phyloP scores from a whole-genome alignment of 345 rosid species.

The Eutrema japonicum region DNA sequence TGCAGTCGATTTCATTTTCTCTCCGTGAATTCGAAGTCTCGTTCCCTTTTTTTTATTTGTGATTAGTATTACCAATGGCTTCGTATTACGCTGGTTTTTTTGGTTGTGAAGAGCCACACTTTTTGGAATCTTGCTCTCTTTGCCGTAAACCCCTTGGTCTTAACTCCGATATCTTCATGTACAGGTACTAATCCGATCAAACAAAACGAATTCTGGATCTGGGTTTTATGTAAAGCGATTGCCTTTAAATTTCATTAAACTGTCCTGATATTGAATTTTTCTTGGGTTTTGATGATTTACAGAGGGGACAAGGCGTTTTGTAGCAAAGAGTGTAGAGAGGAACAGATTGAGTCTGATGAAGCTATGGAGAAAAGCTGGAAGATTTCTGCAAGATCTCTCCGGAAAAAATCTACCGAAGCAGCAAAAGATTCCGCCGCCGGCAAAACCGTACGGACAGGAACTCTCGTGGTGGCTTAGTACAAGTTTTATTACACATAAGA shows the following conservation, averaged over 20 bases:
- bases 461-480: constrained; percentile 52
- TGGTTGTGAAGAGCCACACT: constrained; percentile 57
- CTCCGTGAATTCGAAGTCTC: background rate
- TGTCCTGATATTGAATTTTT: background rate
- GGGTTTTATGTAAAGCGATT: background rate
- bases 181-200: constrained; percentile 57
- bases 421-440: constrained; percentile 50
- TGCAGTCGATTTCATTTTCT: background rate
- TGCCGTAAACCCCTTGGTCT: constrained; percentile 69
- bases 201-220: background rate
- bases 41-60: background rate
- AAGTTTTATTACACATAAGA: constrained; percentile 5
- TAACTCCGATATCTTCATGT: constrained; percentile 91
- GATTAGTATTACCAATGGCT: constrained; percentile 34
- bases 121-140: constrained; percentile 73
- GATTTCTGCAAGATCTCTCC: constrained; percentile 55
- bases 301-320: constrained; percentile 91
- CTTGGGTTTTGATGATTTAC: constrained; percentile 18
- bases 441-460: constrained; percentile 60
- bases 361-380: constrained; percentile 63
- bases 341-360: constrained; percentile 76
- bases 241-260: background rate
- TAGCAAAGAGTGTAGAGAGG: constrained; percentile 86
- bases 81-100: constrained; percentile 35
- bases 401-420: constrained; percentile 47